These are phyloP conservation scores for Artemisia annua DNA, from an alignment of 129 eudicot genomes.

Conservation along the genomic window DNA sequence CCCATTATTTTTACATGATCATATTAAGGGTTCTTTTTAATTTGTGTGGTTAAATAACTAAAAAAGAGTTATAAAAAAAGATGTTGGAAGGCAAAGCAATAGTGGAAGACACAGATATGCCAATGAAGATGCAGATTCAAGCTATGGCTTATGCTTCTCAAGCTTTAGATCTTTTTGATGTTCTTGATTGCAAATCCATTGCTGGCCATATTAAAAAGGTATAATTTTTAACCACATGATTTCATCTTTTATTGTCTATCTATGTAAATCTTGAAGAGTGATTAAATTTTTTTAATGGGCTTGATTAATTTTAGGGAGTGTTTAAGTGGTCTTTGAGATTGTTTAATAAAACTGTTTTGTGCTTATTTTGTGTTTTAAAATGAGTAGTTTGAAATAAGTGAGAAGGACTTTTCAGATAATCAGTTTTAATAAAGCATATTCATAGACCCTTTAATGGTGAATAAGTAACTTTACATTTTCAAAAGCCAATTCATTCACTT, in stretches of 20 bases:
- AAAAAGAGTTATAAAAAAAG: background rate
- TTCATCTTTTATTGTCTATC: constrained; percentile 3
- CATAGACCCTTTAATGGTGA: too few relatives aligned
- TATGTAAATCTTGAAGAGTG: constrained; percentile 21
- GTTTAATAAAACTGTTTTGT: too few relatives aligned
- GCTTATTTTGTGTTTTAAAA: too few relatives aligned
- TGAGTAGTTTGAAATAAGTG: too few relatives aligned
- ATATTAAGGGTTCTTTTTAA: background rate
- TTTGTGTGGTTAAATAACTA: background rate
- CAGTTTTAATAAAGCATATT: too few relatives aligned
- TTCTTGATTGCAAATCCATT: constrained; percentile 81
- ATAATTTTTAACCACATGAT: constrained; percentile 3
- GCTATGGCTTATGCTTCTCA: constrained; percentile 97
- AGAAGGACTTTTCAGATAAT: too few relatives aligned
- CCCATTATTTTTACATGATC: constrained; percentile 9
- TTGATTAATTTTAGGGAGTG: background rate
- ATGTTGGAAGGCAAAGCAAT: constrained; percentile 97
- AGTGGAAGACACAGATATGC: constrained; percentile 93
- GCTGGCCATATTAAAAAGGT: constrained; percentile 96
- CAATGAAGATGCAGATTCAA: constrained; percentile 93
- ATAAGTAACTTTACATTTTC: too few relatives aligned
- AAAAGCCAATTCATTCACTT: too few relatives aligned
- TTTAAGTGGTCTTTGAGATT: too few relatives aligned
- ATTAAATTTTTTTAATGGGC: background rate
- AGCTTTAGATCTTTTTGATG: constrained; percentile 92